Conservation (phyloP, 2,329 filamentous ascomycete species). For the Pseudogymnoascus sp. region DNA sequence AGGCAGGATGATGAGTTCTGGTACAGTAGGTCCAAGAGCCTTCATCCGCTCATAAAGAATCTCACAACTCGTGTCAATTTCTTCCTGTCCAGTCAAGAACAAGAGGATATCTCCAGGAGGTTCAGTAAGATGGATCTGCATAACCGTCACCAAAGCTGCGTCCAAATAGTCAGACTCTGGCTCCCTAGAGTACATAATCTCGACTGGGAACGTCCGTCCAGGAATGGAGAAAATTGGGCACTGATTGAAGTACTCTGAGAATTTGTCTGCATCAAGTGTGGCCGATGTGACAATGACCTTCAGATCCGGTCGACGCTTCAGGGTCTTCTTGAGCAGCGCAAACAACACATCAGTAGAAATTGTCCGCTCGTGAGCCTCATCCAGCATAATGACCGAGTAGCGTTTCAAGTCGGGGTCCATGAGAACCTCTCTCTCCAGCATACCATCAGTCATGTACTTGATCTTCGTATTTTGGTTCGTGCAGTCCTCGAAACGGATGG, state of each 20-base stretch:
- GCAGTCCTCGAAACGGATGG: slow-evolving; percentile 93
- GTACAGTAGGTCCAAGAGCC: slow-evolving; percentile 78
- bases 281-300: slow-evolving; percentile 96
- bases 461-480: slow-evolving; percentile 83
- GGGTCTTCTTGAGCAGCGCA: slow-evolving; percentile 84
- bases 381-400: slow-evolving; percentile 96
- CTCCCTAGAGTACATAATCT: slow-evolving; percentile 89
- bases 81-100: slow-evolving; percentile 94
- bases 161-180: slow-evolving; percentile 95
- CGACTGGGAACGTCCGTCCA: slow-evolving; percentile 88
- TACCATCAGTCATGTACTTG: slow-evolving; percentile 99
- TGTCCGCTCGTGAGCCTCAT: slow-evolving; percentile 95
- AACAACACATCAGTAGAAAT: slow-evolving; percentile 95
- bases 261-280: slow-evolving; percentile 94
- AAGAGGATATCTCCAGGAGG: slow-evolving; percentile 89
- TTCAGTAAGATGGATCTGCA: slow-evolving; percentile 95
- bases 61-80: slow-evolving; percentile 92
- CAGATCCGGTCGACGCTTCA: slow-evolving; percentile 76
- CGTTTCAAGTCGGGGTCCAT: slow-evolving; percentile 80
- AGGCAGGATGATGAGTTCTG: slow-evolving; percentile 84
- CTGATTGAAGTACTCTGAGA: slow-evolving; percentile 90
- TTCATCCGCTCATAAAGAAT: slow-evolving; percentile 95
- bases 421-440: slow-evolving; percentile 91
- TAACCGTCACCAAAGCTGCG: slow-evolving; percentile 86
- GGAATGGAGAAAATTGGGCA: slow-evolving; percentile 97